These are phyloP conservation scores for Beauveria asiatica DNA, from an alignment of 2,329 filamentous ascomycete species.

Conservation along the genomic window DNA sequence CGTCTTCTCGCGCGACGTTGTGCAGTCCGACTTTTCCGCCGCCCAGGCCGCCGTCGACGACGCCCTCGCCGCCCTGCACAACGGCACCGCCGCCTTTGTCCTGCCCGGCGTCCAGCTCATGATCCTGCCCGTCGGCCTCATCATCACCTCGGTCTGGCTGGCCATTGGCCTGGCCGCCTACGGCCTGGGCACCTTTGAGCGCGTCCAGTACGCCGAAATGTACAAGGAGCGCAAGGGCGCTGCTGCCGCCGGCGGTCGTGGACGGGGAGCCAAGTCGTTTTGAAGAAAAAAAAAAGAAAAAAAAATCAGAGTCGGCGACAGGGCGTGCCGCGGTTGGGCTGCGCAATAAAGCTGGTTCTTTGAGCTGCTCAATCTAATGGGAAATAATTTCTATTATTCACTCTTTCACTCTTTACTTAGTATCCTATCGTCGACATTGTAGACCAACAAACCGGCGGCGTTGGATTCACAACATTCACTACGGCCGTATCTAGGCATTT, in stretches of 20 bases:
- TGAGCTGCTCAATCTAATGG: background rate
- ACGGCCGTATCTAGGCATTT: background rate
- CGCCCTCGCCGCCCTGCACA: constrained; percentile 34
- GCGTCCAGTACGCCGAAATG: constrained; percentile 57
- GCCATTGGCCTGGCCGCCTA: constrained; percentile 47
- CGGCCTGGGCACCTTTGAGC: constrained; percentile 56
- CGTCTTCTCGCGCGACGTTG: constrained; percentile 53
- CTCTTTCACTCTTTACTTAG: background rate
- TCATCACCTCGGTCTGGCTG: constrained; percentile 57
- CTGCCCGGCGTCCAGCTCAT: constrained; percentile 60
- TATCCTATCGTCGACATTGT: background rate
- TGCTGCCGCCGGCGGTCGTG: background rate
- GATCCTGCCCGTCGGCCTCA: constrained; percentile 61
- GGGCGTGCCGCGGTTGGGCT: too few relatives aligned
- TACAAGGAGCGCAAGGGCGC: constrained; percentile 37
- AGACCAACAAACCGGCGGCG: background rate
- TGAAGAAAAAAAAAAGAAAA: too few relatives aligned
- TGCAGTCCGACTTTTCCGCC: constrained; percentile 40
- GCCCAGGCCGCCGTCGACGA: constrained; percentile 43
- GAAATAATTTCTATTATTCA: background rate
- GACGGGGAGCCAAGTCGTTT: background rate
- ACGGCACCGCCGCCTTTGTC: constrained; percentile 54
- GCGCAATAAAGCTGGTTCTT: background rate
- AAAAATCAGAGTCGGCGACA: too few relatives aligned
- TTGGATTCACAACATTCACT: background rate